These are phyloP conservation scores for Tulasnella sp. DNA, from an alignment of 768 basidiomycete species.

Conservation along the genomic window DNA sequence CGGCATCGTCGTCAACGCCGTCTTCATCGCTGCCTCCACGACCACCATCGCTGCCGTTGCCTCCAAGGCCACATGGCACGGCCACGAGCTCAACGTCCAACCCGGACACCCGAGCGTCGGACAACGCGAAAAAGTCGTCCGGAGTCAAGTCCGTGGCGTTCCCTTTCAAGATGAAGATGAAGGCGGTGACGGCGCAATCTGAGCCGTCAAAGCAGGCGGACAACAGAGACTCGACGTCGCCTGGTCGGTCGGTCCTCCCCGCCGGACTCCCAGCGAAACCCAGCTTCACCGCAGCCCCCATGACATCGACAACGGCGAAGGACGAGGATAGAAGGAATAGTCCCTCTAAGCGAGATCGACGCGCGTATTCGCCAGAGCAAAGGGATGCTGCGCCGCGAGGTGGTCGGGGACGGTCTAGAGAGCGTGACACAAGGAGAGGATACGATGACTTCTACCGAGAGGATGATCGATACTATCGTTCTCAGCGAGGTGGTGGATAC, in stretches of 20 bases:
- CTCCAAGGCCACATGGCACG: conserved; percentile 10
- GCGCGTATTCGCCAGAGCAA: conserved; percentile 17
- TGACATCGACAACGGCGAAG: conserved; percentile 31
- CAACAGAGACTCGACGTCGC: not conserved
- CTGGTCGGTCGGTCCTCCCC: not conserved
- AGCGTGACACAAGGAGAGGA: not conserved
- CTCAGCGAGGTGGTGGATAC: not conserved
- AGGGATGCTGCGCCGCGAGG: conserved; percentile 13
- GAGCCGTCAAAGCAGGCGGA: not conserved
- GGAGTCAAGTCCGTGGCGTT: conserved; percentile 42
- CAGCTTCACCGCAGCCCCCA: conserved; percentile 6
- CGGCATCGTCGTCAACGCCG: conserved; percentile 18
- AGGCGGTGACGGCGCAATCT: not conserved
- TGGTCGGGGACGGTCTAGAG: not conserved
- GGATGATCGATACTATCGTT: conserved; percentile 1
- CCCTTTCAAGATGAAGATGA: conserved; percentile 52
- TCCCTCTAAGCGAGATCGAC: not conserved
- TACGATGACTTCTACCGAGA: not conserved
- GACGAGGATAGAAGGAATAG: conserved; percentile 34
- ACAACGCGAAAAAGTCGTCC: conserved; percentile 23
- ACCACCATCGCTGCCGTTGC: conserved; percentile 15
- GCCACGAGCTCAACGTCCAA: not conserved
- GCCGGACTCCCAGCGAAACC: not conserved
- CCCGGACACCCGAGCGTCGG: conserved; percentile 28
- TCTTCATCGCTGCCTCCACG: not conserved